Evolutionary conservation across 1,284 basidiomycete genomes (phyloP).

Genomic region (Pterulicium gracile): DNA sequence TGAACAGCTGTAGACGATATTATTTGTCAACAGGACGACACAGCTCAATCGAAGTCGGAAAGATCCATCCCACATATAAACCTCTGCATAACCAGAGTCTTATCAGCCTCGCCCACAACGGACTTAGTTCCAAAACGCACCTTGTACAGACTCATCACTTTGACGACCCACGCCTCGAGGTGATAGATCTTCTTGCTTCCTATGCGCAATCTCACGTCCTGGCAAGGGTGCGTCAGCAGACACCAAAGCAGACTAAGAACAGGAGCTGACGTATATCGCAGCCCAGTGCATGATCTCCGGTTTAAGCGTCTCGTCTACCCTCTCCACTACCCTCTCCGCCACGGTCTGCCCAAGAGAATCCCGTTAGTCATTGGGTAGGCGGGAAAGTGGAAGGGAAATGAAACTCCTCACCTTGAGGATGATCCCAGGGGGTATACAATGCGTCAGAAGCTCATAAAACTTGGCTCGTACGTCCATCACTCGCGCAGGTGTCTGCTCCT

Average conservation of each 20-base stretch:
- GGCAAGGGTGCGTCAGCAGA: conserved; percentile 6
- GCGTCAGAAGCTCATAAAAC: conserved; percentile 92
- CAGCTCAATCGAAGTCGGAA: conserved; percentile 40
- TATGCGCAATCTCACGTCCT: conserved; percentile 86
- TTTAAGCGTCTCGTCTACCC: conserved; percentile 83
- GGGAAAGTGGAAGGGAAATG: neutral
- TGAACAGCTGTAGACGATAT: no score
- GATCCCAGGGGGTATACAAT: conserved; percentile 94
- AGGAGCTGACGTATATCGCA: conserved; percentile 74
- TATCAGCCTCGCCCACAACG: neutral
- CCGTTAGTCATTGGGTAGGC: no score
- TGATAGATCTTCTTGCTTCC: conserved; percentile 96
- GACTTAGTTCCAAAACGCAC: conserved; percentile 20
- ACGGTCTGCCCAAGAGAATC: conserved; percentile 55
- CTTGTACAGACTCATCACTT: conserved; percentile 75
- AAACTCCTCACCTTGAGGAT: conserved; percentile 79
- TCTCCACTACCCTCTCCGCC: conserved; percentile 76
- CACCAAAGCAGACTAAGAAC: conserved; percentile 1
- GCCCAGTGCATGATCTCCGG: conserved; percentile 94
- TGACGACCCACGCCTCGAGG: conserved; percentile 86
- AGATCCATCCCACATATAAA: conserved; percentile 52
- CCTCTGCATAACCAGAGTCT: conserved; percentile 20
- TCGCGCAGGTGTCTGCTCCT: conserved; percentile 84
- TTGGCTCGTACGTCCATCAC: conserved; percentile 90
- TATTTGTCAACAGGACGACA: neutral